A percentile compares a stretch with the other conserved stretches of the same genome.
Evolutionary conservation across 2,329 filamentous ascomycete species (phyloP).

Genomic region (Xylariaceae sp.): DNA sequence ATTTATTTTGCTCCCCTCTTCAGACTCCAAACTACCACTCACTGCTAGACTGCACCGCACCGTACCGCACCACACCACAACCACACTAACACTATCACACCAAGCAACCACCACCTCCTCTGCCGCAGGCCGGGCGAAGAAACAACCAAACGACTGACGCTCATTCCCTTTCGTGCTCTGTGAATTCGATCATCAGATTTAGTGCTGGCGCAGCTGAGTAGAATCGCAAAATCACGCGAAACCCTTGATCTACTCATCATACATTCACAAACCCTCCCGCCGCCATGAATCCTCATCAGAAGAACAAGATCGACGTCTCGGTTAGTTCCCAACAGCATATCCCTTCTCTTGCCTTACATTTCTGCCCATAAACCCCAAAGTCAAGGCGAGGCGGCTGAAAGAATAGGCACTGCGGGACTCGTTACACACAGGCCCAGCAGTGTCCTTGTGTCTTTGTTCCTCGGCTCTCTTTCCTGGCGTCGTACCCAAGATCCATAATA

Average conservation of each 20-base stretch:
- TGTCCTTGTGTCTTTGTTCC: constrained; percentile 24
- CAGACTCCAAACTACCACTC: constrained; percentile 14
- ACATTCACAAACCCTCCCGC: constrained; percentile 20
- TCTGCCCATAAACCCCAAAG: neutral
- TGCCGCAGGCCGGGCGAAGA: neutral
- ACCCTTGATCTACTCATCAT: neutral
- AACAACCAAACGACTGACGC: neutral
- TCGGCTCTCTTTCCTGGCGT: neutral
- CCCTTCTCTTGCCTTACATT: constrained; percentile 6
- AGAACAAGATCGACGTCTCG: constrained; percentile 97
- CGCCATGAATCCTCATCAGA: constrained; percentile 93
- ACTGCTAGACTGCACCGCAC: constrained; percentile 5
- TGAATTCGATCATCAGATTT: neutral
- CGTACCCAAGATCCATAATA: neutral
- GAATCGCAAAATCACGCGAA: neutral
- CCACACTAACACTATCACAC: constrained; percentile 9
- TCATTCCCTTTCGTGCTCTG: neutral
- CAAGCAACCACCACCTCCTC: constrained; percentile 2
- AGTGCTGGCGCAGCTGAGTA: neutral
- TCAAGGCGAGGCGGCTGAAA: neutral
- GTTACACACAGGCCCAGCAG: neutral
- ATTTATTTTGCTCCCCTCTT: constrained; percentile 21
- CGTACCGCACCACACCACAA: constrained; percentile 15
- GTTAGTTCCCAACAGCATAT: constrained; percentile 61
- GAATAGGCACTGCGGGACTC: neutral